Base-by-base conservation (phyloP, 2,329 filamentous ascomycete species). In the Verruconis gallopava region DNA sequence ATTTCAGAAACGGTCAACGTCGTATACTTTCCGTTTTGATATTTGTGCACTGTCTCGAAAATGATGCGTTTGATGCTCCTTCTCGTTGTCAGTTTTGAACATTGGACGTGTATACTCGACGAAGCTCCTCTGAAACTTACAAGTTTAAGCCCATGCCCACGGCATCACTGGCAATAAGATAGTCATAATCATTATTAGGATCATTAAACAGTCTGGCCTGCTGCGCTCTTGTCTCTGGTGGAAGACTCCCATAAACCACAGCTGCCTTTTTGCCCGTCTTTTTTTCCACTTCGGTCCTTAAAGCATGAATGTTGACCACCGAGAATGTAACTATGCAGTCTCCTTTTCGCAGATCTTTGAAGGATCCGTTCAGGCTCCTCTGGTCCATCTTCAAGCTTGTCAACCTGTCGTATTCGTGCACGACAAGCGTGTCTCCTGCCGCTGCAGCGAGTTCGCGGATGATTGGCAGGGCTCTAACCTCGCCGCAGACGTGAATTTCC, bases 141-240 rank as follows among this genome's bases (percentile, higher is more conserved):
- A 98, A 63, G 54, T 98, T 98, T 17, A 98, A 66, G 1, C 93
- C 91, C 89, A 98, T 96, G 28, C 91, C 91, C 47, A 98, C 89
- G 37, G 91, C 91, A 61, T 95, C 86, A 51, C 85, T 95, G 5
- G 93, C 91, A 19, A 91, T 88, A 4, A 98, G 68, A 51, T 79
- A 93, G 57, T 98, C 91, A 56, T 95, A 98, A 46, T 95, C 88
- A 56, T 93, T 98, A 55, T 93, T 63, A 0, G 86, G 88, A 48
- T 96, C 84, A 55, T 98, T 98, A 69, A 98, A 98, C 0, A 96
- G 68, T 13, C 77, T 77, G 1, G 91, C 91, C 63, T 98, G 91
- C 55, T 89, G 79, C 3, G 86, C 85, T 47, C 91, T 76, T 32
- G 89, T 94, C 58, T 98, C 91, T 1, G 91, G 89, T 0, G 91